Conservation (phyloP, 2,329 filamentous ascomycete species). For the Epichloe coenophiala region DNA sequence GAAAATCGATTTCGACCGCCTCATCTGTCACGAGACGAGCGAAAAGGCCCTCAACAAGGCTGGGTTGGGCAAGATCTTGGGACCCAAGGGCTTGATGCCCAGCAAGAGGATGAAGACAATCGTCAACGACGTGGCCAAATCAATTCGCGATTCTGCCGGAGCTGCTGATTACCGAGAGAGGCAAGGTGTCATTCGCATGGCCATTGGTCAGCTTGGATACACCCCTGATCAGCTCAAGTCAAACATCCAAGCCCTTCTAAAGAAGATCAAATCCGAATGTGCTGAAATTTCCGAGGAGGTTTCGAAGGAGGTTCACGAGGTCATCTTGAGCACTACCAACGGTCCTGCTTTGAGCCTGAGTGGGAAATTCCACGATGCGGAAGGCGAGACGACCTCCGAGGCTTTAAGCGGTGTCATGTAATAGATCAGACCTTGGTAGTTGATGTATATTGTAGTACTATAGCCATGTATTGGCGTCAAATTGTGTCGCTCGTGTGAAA, state of each 20-base stretch:
- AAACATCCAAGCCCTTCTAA: slow-evolving; percentile 70
- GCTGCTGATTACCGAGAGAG: slow-evolving; percentile 80
- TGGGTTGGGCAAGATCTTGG: slow-evolving; percentile 65
- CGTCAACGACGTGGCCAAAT: slow-evolving; percentile 61
- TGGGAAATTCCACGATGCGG: slow-evolving; percentile 56
- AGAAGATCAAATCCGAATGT: slow-evolving; percentile 66
- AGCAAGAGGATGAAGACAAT: slow-evolving; percentile 79
- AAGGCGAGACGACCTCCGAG: slow-evolving; percentile 39
- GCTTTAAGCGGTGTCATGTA: slow-evolving; percentile 43
- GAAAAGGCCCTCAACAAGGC: slow-evolving; percentile 71
- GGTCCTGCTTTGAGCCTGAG: slow-evolving; percentile 78
- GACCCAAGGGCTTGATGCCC: slow-evolving; percentile 87
- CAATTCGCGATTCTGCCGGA: slow-evolving; percentile 71
- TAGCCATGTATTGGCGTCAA: slow-evolving; percentile 20
- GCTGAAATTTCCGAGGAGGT: slow-evolving; percentile 47
- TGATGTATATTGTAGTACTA: slow-evolving; percentile 22
- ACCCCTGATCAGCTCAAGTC: slow-evolving; percentile 73
- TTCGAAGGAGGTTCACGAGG: slow-evolving; percentile 36
- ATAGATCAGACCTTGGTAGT: slow-evolving; percentile 6
- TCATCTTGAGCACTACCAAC: slow-evolving; percentile 76
- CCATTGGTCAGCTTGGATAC: slow-evolving; percentile 83
- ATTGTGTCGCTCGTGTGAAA: slow-evolving; percentile 2
- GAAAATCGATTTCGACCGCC: slow-evolving; percentile 74
- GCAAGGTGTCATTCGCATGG: slow-evolving; percentile 70
- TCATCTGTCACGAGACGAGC: slow-evolving; percentile 72